These are phyloP conservation scores for Wickerhamiella brachini DNA, from an alignment of 805 yeast species.

Conservation along the genomic window DNA sequence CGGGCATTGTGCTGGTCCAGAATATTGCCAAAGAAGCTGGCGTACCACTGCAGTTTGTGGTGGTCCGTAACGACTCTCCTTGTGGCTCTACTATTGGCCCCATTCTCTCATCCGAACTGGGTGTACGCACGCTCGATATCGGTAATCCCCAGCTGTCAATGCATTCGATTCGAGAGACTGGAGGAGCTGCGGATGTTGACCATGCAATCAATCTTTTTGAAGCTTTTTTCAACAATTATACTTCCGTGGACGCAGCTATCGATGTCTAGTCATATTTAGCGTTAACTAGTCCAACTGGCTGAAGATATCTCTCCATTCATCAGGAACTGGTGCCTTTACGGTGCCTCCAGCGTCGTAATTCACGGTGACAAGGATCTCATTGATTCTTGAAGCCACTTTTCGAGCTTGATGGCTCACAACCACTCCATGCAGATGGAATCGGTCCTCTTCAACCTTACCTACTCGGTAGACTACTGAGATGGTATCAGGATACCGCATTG, in stretches of 20 bases:
- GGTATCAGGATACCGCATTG: constrained; percentile 21
- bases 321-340: constrained; percentile 21
- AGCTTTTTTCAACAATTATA: constrained; percentile 35
- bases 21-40: constrained; percentile 49
- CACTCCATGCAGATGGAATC: constrained; percentile 20
- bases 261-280: background rate
- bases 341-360: constrained; percentile 19
- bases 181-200: constrained; percentile 63
- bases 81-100: constrained; percentile 98
- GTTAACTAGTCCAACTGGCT: constrained; percentile 3
- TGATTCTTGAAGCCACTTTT: constrained; percentile 23
- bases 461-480: constrained; percentile 22
- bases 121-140: constrained; percentile 73
- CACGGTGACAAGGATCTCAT: constrained; percentile 22
- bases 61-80: constrained; percentile 83
- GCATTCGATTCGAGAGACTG: constrained; percentile 91
- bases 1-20: constrained; percentile 70
- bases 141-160: constrained; percentile 88
- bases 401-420: constrained; percentile 21
- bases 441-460: constrained; percentile 11
- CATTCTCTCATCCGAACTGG: constrained; percentile 72
- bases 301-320: constrained; percentile 10
- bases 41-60: constrained; percentile 84
- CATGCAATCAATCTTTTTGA: constrained; percentile 47
- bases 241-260: constrained; percentile 5